A percentile compares a stretch with the other conserved stretches of the same genome.
These are phyloP conservation scores for Alternaria atra DNA, from an alignment of 2,329 filamentous ascomycete genomes.

Conservation along the genomic window DNA sequence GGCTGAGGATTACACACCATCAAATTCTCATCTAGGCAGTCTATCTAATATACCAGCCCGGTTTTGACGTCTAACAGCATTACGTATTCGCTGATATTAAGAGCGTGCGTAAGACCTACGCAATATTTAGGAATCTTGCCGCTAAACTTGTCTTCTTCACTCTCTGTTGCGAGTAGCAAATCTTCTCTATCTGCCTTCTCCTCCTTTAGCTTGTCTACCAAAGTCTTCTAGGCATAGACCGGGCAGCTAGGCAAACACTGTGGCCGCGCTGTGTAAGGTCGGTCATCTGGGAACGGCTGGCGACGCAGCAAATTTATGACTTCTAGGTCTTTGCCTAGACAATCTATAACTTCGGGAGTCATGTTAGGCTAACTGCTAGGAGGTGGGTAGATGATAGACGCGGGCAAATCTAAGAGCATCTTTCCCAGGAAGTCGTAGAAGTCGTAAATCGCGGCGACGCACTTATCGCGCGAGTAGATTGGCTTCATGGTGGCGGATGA, in stretches of 20 bases:
- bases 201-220: background rate
- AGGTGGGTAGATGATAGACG: background rate
- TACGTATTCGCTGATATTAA: background rate
- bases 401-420: background rate
- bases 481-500: background rate
- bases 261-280: background rate
- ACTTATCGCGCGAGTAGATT: background rate
- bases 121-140: background rate
- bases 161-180: background rate
- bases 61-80: background rate
- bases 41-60: background rate
- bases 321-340: background rate
- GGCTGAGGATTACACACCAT: background rate
- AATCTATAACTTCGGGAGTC: background rate
- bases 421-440: background rate
- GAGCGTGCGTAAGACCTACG: background rate
- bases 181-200: background rate
- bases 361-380: background rate
- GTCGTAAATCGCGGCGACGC: background rate
- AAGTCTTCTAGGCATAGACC: background rate
- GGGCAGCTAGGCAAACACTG: background rate
- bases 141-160: background rate
- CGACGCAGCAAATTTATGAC: background rate
- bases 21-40: background rate
- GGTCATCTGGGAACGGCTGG: background rate